Percentiles rank a stretch among this genome's conserved stretches.
Conservation (phyloP, 1,284 basidiomycete species). For the Rhodotorula glutinis region DNA sequence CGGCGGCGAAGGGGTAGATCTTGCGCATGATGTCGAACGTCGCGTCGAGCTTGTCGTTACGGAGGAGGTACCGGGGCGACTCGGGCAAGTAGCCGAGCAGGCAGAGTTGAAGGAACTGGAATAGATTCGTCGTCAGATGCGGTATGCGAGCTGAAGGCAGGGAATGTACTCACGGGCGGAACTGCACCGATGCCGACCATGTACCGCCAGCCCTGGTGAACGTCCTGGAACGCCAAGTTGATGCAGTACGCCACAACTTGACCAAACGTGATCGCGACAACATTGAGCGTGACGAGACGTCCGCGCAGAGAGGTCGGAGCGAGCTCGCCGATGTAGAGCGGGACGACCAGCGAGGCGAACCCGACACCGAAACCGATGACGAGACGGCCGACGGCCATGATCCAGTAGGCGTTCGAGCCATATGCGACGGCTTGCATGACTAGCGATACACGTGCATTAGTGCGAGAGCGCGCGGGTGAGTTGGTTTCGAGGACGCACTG, state of each 20-base stretch:
- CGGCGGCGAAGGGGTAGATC: conserved; percentile 64
- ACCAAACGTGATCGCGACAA: conserved; percentile 43
- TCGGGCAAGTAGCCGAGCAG: conserved; percentile 68
- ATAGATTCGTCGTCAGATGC: no score
- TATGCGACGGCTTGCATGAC: conserved; percentile 59
- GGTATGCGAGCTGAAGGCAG: background rate
- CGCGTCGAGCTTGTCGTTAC: conserved; percentile 55
- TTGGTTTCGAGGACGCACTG: conserved; percentile 25
- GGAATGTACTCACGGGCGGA: conserved; percentile 23
- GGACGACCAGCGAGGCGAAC: conserved; percentile 35
- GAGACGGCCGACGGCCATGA: conserved; percentile 70
- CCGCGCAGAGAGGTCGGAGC: conserved; percentile 69
- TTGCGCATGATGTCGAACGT: conserved; percentile 60
- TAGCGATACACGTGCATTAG: background rate
- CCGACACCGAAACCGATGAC: conserved; percentile 61
- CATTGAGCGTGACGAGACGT: conserved; percentile 61
- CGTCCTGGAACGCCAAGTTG: conserved; percentile 60
- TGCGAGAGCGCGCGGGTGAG: no score
- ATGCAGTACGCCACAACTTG: conserved; percentile 48
- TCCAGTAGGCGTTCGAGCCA: conserved; percentile 61
- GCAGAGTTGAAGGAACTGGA: conserved; percentile 56
- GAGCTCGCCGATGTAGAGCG: conserved; percentile 75
- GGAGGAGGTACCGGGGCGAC: conserved; percentile 69
- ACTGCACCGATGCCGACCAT: conserved; percentile 57
- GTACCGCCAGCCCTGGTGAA: conserved; percentile 70